These are phyloP conservation scores for Hypoxylon cercidicola DNA, from an alignment of 495 filamentous ascomycete species.

Conservation along the genomic window DNA sequence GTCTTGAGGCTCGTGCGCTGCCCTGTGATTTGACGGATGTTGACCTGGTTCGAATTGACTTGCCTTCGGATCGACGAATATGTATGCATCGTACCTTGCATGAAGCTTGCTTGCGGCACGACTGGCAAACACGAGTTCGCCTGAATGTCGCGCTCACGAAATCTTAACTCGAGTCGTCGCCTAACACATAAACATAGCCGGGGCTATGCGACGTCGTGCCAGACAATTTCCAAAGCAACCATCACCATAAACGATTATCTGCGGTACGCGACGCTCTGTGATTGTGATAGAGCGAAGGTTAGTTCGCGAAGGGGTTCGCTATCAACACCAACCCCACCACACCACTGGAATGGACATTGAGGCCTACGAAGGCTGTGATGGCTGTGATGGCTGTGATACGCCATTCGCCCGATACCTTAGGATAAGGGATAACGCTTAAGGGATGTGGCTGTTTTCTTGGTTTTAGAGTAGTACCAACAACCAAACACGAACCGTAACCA, in stretches of 20 bases:
- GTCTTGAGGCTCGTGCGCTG: constrained; percentile 30
- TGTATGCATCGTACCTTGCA: constrained; percentile 45
- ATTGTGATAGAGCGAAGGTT: constrained; percentile 14
- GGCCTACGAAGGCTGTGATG: constrained; percentile 17
- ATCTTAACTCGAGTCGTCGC: constrained; percentile 5
- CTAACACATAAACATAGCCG: background rate
- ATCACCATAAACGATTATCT: constrained; percentile 5
- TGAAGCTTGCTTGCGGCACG: constrained; percentile 37
- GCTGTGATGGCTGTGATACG: constrained; percentile 18
- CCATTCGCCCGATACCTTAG: constrained; percentile 21
- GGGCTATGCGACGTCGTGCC: constrained; percentile 17
- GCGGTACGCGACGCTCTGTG: background rate
- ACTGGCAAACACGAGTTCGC: constrained; percentile 31
- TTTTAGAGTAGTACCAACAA: constrained; percentile 32
- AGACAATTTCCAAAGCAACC: constrained; percentile 4
- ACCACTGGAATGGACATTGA: constrained; percentile 6
- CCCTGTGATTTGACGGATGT: constrained; percentile 42
- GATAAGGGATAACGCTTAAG: constrained; percentile 6
- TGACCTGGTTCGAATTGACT: constrained; percentile 40
- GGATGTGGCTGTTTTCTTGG: constrained; percentile 25
- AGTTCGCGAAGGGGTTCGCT: constrained; percentile 17
- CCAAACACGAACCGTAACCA: constrained; percentile 23
- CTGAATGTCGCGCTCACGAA: constrained; percentile 26
- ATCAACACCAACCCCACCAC: constrained; percentile 8
- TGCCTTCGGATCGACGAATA: constrained; percentile 35